Base-by-base conservation (phyloP, 2,329 filamentous ascomycete species). In the Hymenoscyphus scutula region DNA sequence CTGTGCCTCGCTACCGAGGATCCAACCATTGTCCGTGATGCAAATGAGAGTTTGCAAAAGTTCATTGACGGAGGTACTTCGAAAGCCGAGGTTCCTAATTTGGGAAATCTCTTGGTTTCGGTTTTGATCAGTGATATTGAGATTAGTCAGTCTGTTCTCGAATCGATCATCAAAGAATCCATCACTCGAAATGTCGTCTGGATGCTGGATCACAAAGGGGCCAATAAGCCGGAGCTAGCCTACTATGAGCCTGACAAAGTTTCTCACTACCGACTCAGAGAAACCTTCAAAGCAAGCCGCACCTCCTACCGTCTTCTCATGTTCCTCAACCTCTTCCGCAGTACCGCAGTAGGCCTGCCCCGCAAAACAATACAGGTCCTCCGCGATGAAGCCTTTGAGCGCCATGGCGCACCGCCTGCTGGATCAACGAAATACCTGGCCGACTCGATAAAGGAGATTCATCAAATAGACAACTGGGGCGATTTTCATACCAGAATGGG, bases 291-390 rank as follows among this genome's bases (percentile, higher is more conserved):
- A 15, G 80, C 77, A 15, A 77, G 75, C 23, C 74, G 72, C 30
- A 81, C 79, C 0, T 81, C 79, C 0, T 83, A 83, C 68, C 77
- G 79, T 1, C 76, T 82, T 3, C 74, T 83, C 29, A 83, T 83
- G 80, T 82, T 84, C 72, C 77, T 78, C 10, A 79, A 80, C 61
- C 74, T 83, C 15, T 83, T 83, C 71, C 77, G 77, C 10, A 76
- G 72, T 56, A 78, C 76, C 0, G 79, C 78, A 3, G 76, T 80
- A 2, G 75, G 75, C 0, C 72, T 67, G 19, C 68, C 73, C 1
- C 68, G 69, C 7, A 76, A 74, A 34, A 66, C 76, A 1, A 72
- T 82, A 3, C 56, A 55, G 2, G 64, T 77, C 56, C 70, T 82
- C 32, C 75, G 77, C 57, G 77, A 82, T 41, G 75, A 76, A 53